Base-by-base conservation (phyloP, 139 green algal genomes). In the Tetradesmus obliquus region DNA sequence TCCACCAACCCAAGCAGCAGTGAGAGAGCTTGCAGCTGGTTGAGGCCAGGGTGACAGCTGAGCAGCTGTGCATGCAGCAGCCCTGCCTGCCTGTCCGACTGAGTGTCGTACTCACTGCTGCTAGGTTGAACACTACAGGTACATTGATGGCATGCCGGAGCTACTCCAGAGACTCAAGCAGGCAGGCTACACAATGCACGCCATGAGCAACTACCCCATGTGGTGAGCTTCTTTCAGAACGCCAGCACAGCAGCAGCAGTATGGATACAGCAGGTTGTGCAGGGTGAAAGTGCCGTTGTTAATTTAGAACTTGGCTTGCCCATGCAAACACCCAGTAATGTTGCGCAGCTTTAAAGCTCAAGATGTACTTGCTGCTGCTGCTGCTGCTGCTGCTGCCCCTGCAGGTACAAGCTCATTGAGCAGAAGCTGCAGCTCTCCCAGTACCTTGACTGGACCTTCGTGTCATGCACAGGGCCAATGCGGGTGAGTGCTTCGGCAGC, bases 391-490 rank as follows among this genome's bases (percentile, higher is more conserved):
- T 89, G 57, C 24, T 89, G 60, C 24, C 24, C 32, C 57, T 81
- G 81, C 10, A 91, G 91, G 55, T 88, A 96, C 55, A 32, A 74
- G 71, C 53, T 90, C 5, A 98, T 99, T 60, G 97, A 99, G 79
- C 94, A 97, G 1, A 97, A 98, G 94, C 94, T 99, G 85, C 32
- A 58, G 17, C 89, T 98, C 1, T 95, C 90, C 0, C 86, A 93
- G 10, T 98, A 97, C 90, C 76, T 99, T 80, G 13, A 92, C 0
- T 99, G 97, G 97, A 98, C 96, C 7, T 99, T 99, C 58, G 57
- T 99, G 9, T 97, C 93, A n/a, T 99, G 97, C 87, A 82, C 91
- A 9, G 95, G 95, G 4, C 95, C 96, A 3, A 97, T 98, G 92
- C 87, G 94, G 96, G 95, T 96, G 84, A 66, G 90, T 22, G 15